Base-by-base conservation (phyloP, 2,329 filamentous ascomycete genomes). In the Chalaropsis ovoidea region DNA sequence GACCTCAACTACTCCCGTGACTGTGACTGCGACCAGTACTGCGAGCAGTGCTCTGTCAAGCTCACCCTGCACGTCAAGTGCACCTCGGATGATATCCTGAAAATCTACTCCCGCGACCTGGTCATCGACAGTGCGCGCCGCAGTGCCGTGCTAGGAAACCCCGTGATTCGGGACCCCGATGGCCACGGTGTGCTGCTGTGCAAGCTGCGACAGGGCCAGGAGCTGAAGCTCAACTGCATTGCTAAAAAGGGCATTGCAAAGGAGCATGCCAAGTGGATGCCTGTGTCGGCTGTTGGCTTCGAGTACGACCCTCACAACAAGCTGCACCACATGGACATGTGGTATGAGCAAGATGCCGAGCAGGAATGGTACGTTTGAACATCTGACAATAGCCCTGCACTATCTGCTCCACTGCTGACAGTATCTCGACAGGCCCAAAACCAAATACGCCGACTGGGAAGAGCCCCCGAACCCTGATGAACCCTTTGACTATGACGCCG, bases 261-360 rank as follows among this genome's bases (percentile, higher is more conserved):
- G 80, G 94, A 99, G 75, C 94, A 99, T 76, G 90, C 94, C 10
- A 99, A 99, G 76, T 99, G 94, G 94, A 89, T 90, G 72, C 92
- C 94, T 1, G 93, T 89, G 43, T 83, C 91, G 49, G 94, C 94
- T 2, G 86, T 99, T 49, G 92, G 90, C 27, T 99, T 99, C 74
- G 94, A 99, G 76, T 99, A 99, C 76, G 94, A 99, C 74, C 94
- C 94, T 68, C 89, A 95, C 76, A 99, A 99, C 78, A 96, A 95
- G 77, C 79, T 99, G 70, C 84, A 87, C 70, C 94, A 99, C 76
- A 81, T 94, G 65, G 90, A 95, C 72, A 85, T 95, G 76, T 99
- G 94, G 94, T 96, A 90, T 74, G 94, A 99, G 79, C 77, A 77
- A 69, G 88, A 95, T 76, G 77, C 89, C 1, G 81, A 83, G 67